A percentile compares a stretch with the other conserved stretches of the same genome.
Evolutionary conservation across 2,329 filamentous ascomycete species (phyloP).

Genomic region (Aureobasidium sp.): DNA sequence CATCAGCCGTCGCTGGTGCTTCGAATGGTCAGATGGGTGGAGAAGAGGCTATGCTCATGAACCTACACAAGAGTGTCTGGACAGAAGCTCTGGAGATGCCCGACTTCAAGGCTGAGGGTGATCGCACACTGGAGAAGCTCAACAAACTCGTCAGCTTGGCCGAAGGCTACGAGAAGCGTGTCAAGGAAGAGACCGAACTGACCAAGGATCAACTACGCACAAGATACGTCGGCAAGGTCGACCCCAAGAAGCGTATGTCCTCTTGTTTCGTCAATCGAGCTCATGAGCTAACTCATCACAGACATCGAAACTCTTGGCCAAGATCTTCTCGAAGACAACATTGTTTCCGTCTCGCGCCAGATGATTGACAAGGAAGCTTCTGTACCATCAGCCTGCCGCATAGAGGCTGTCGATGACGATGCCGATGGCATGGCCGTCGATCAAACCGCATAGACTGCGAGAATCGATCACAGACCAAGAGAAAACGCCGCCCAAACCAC

Average conservation of each 20-base stretch:
- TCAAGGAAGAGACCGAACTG: constrained; percentile 96
- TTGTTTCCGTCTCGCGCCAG: constrained; percentile 92
- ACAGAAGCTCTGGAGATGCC: constrained; percentile 96
- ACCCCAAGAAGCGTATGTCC: constrained; percentile 83
- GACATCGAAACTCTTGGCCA: constrained; percentile 93
- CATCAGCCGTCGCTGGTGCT: not conserved
- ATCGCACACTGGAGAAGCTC: constrained; percentile 79
- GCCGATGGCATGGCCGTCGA: constrained; percentile 29
- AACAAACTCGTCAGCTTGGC: constrained; percentile 80
- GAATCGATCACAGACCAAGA: not conserved
- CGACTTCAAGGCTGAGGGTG: constrained; percentile 78
- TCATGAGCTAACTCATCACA: constrained; percentile 20
- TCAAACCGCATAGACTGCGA: not conserved
- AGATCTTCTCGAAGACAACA: constrained; percentile 97
- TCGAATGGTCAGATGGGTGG: constrained; percentile 38
- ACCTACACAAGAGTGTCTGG: constrained; percentile 99
- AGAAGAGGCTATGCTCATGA: constrained; percentile 99
- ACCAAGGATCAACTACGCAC: constrained; percentile 98
- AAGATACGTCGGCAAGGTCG: constrained; percentile 95
- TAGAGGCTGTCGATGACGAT: constrained; percentile 47
- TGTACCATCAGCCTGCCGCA: constrained; percentile 47
- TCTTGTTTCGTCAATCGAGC: not conserved
- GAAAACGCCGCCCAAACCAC: not conserved
- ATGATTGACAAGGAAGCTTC: constrained; percentile 99
- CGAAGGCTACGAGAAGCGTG: constrained; percentile 96